Base-by-base conservation (phyloP, 139 green algal genomes). In the Asterochloris erici region DNA sequence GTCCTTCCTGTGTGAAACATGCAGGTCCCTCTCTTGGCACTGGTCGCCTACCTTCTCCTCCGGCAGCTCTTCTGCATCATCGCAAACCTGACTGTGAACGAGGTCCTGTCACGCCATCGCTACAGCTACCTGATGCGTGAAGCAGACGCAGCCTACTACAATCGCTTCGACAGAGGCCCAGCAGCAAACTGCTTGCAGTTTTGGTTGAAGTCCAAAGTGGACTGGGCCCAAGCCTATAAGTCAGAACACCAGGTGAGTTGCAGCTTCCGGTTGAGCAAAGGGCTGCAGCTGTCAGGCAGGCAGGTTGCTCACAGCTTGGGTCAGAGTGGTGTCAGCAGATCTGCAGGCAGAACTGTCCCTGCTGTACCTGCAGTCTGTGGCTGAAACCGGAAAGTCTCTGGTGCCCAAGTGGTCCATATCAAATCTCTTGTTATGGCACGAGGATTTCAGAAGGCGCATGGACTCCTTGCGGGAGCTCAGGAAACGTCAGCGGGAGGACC, bases 41-140 rank as follows among this genome's bases (percentile, higher is more conserved):
- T 75, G 1, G 87, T 82, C 26, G 61, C 19, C 1, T 88, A 85
- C 29, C 79, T 94, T 28, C 78, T 82, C 26, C 27, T 9, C 0
- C 88, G 92, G 4, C 74, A 82, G 68, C 27, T 84, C 12, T 83
- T 92, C 24, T 88, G 85, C 79, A 84, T 86, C 10, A 79, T 87
- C 23, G 87, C 79, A 68, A 94, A 93, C 81, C 86, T 95, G 23
- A 95, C 92, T n/a, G 86, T 84, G 64, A 93, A 93, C 63, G 92
- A 95, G 87, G 68, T 91, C 29, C 84, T 94, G 63, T 88, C 88
- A 76, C 68, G 82, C 0, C 27, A 82, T 14, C 78, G 85, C 14
- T 93, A 93, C 61, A 80, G 38, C 19, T 93, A 95, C 82, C 84
- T 95, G 26, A 80, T 26, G 47, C 64, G 87, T 16, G 77, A 62